phyloP scores from a whole-genome alignment of 495 filamentous ascomycete genomes.

The Penicillium lagena region DNA sequence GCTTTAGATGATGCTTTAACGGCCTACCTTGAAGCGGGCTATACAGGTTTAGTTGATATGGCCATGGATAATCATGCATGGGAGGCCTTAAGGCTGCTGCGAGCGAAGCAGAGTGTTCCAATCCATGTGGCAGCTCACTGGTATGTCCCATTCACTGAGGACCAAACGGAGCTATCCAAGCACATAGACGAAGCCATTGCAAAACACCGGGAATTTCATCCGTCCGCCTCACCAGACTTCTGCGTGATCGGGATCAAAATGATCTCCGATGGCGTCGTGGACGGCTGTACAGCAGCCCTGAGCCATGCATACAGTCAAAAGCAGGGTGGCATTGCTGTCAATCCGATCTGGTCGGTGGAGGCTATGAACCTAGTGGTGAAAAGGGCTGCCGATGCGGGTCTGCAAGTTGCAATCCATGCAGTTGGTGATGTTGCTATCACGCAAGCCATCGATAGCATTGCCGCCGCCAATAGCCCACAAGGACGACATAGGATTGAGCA shows the following conservation, averaged over 20 bases:
- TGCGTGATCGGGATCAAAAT: slow-evolving; percentile 54
- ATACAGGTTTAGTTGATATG: slow-evolving; percentile 58
- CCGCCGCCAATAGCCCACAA: slow-evolving; percentile 9
- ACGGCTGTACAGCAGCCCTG: slow-evolving; percentile 54
- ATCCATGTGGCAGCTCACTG: slow-evolving; percentile 56
- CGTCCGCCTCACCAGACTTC: slow-evolving; percentile 40
- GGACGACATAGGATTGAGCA: slow-evolving; percentile 54
- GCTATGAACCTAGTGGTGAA: slow-evolving; percentile 41
- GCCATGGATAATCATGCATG: slow-evolving; percentile 56
- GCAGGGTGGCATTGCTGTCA: slow-evolving; percentile 20
- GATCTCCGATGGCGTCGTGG: slow-evolving; percentile 55
- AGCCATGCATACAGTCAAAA: slow-evolving; percentile 47
- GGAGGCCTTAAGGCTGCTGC: slow-evolving; percentile 39
- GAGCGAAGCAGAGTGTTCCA: slow-evolving; percentile 23
- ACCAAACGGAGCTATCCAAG: slow-evolving; percentile 32
- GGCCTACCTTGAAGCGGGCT: slow-evolving; percentile 46
- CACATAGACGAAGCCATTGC: slow-evolving; percentile 51
- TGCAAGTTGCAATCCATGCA: slow-evolving; percentile 53
- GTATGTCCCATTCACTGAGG: slow-evolving; percentile 44
- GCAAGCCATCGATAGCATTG: slow-evolving; percentile 37
- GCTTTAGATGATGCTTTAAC: slow-evolving; percentile 26
- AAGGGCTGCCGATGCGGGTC: slow-evolving; percentile 36
- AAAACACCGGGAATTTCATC: slow-evolving; percentile 36
- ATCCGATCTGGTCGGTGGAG: slow-evolving; percentile 47
- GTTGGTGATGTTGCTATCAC: slow-evolving; percentile 48